Base-by-base conservation (phyloP, 2,329 filamentous ascomycete genomes). In the Lachnellula arida region DNA sequence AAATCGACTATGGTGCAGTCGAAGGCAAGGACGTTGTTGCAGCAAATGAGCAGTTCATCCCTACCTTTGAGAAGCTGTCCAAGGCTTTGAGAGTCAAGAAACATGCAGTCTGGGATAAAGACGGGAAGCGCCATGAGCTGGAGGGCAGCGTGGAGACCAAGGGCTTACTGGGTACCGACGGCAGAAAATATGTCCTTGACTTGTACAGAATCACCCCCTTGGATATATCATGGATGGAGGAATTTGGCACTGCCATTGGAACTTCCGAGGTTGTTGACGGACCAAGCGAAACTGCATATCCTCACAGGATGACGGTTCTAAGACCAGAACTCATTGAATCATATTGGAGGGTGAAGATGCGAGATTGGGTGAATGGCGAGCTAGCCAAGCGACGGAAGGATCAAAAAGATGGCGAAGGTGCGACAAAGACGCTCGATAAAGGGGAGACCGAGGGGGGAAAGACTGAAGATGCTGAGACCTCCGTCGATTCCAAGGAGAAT, bases 121-220 rank as follows among this genome's bases (percentile, higher is more conserved):
- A 96, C 65, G 85, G 86, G 63, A 88, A 91, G 74, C 85, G 88
- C 59, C 91, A 96, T 67, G 91, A 97, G 60, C 80, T 99, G 3
- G 93, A 97, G 73, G 91, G 89, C 42, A 97, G 92, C 67, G 92
- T 99, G 14, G 94, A 99, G 75, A 99, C 94, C 52, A 99, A 99
- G 78, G 94, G 94, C 52, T 78, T 99, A n/a, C 79, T 99, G 65
- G 94, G 94, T 48, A 99, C 94, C 1, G 94, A 99, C 69, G 94
- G 92, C 39, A 85, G 94, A 66, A 97, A 96, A 72, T 99, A 99
- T 70, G 90, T 97, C n/a, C 82, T 99, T 50, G 94, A 99, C 68
- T 77, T 99, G 52, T 99, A 99, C 77, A 86, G 94, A 56, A 87
- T 97, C 61, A 96, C 94, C 3, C 94, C 94, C 5, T 76, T 97